Evolutionary conservation across 257 asterid species (phyloP), one percentile per base, ranked within the genome.

Genomic region (Nicotiana benthamiana): DNA sequence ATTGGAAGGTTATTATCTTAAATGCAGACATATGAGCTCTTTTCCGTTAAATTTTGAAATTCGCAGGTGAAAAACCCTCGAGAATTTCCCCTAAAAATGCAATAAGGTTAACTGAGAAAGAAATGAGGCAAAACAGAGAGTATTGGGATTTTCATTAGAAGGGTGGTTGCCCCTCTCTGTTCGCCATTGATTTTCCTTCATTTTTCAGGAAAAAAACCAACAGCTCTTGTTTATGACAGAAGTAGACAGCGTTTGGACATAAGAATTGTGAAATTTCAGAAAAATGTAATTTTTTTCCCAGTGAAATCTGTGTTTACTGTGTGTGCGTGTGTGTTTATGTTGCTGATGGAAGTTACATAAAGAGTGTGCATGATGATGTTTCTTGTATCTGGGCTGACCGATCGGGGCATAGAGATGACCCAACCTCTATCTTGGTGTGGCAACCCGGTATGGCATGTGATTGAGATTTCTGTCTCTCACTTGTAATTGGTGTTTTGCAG

Each of bases 161-260:
- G 91, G 94, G 92, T 79, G 89, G 91, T 90, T 87, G 85, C 89
- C 89, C 84, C 87, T 86, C 80, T 89, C 86, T 83, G 87, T 68
- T 28, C n/a, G 81, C 88, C 83, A 11, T 34, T 80, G 84, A 70
- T 76, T 87, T 67, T 59, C 27, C n/a, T n/a, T n/a, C n/a, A n/a
- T n/a, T n/a, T n/a, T n/a, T n/a, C 3, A 40, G 0, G 8, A 40
- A 40, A 40, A 40, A 40, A 74, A 46, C 16, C 46, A 62, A 82
- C 56, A 82, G 48, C 76, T 46, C 84, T 75, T 81, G 53, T 13
- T 3, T 51, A 13, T 3, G 54, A 48, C 16, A 48, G 3, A 9
- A 48, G 2, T n/a, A n/a, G 10, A 36, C 10, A 36, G 46, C 46
- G 46, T 36, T 36, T 40, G 48, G 48, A 40, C 48, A 40, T 40